These are phyloP conservation scores for Andrographis paniculata DNA, from an alignment of 305 asterid species.

Conservation along the genomic window DNA sequence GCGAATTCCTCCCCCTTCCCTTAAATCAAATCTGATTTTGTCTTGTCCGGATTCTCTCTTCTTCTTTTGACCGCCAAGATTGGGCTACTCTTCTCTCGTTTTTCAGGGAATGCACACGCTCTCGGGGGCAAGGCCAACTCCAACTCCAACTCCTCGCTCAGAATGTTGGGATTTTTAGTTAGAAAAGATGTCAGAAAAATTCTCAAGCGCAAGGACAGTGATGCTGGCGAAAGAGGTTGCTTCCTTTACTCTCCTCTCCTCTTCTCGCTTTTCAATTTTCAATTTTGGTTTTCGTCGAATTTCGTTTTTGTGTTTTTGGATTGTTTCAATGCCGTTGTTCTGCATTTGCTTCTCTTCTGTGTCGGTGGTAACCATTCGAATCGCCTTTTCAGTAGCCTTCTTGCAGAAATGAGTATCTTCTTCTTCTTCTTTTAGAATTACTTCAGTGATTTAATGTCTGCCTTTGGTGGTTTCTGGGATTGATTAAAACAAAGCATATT, in stretches of 20 bases:
- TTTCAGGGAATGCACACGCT: background rate
- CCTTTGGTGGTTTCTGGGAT: constrained; percentile 8
- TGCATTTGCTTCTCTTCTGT: too few relatives aligned
- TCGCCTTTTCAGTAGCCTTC: too few relatives aligned
- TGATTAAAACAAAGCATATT: constrained; percentile 9
- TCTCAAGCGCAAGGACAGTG: constrained; percentile 97
- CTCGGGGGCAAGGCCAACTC: background rate
- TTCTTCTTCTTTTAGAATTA: too few relatives aligned
- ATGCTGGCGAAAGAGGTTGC: constrained; percentile 88
- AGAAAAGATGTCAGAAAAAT: constrained; percentile 74
- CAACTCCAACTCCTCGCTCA: constrained; percentile 3
- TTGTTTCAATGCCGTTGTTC: too few relatives aligned
- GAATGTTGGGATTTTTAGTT: constrained; percentile 55
- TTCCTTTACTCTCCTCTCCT: background rate
- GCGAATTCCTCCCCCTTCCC: too few relatives aligned
- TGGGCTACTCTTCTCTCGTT: too few relatives aligned
- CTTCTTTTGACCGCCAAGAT: too few relatives aligned
- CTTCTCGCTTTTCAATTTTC: background rate
- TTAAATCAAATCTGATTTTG: too few relatives aligned
- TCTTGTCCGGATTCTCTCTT: too few relatives aligned
- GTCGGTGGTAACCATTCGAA: too few relatives aligned
- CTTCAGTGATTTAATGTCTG: constrained; percentile 15
- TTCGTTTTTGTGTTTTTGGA: background rate
- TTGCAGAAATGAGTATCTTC: too few relatives aligned
- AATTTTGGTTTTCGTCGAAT: too few relatives aligned